Evolutionary conservation across 495 filamentous ascomycete genomes (phyloP), one percentile per base, ranked within the genome.

Genomic region (Viridothelium virens): DNA sequence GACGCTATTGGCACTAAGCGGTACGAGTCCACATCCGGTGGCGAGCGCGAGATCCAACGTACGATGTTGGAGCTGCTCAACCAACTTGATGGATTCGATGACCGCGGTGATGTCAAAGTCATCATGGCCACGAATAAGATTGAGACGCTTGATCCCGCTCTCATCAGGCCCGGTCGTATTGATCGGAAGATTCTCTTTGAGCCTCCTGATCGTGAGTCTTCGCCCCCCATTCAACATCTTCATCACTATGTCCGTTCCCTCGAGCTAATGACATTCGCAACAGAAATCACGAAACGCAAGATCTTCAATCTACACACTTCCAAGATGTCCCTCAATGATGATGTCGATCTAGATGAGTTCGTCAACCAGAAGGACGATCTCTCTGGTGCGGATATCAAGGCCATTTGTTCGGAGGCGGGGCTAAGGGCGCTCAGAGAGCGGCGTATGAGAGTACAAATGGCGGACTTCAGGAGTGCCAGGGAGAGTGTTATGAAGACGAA

Each of bases 101-200:
- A 99, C 77, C 89, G 94, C 70, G 94, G 94, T 69, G 94, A 99
- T 76, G 95, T 99, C 76, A 99, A 99, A 82, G 94, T 99, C 63
- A 91, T 99, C 77, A 96, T 99, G 91, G 94, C 94, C 18, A 99
- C 94, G 62, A 99, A 99, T 85, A 99, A 99, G 84, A 99, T 99
- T 69, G 94, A 99, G 73, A 96, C 91, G 2, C 82, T 99, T 36
- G 94, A 99, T 72, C 94, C 94, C 56, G 94, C 94, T 59, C 81
- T 99, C 69, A 99, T 99, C 75, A 88, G 94, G 67, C 94, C 94
- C 61, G 94, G 94, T 70, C 91, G 94, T 85, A 99, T 99, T 73
- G 94, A 99, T 77, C 89, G 94, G 59, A 98, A 99, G 83, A 97
- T 99, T 77, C 83, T 99, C 65, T 99, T 99, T 67, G 94, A 99